phyloP scores from a whole-genome alignment of 805 yeast genomes.

The Candida methanosorbosa region DNA sequence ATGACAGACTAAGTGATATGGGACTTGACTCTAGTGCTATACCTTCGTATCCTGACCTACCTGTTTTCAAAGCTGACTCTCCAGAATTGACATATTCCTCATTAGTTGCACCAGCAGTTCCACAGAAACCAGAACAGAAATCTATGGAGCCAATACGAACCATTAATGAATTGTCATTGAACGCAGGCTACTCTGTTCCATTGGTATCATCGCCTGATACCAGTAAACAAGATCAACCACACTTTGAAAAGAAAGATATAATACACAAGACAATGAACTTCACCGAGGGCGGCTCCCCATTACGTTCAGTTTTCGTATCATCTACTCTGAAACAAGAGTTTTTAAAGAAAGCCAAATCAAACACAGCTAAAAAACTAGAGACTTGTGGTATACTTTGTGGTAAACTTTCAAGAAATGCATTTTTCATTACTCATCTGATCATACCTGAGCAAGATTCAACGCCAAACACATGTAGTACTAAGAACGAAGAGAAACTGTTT shows the following conservation, averaged over 20 bases:
- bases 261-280: constrained; percentile 30
- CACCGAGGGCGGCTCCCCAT: constrained; percentile 50
- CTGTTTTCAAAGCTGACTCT: constrained; percentile 3
- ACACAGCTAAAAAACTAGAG: constrained; percentile 44
- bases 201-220: background rate
- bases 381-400: constrained; percentile 67
- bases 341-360: constrained; percentile 35
- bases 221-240: background rate
- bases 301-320: constrained; percentile 47
- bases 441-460: constrained; percentile 60
- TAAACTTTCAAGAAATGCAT: constrained; percentile 49
- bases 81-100: background rate
- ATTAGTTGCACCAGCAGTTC: background rate
- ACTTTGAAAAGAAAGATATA: constrained; percentile 3
- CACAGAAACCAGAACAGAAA: background rate
- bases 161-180: background rate
- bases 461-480: constrained; percentile 52
- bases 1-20: background rate
- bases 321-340: constrained; percentile 32
- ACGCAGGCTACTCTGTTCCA: too few species aligned
- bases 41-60: constrained; percentile 12
- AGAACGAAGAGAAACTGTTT: constrained; percentile 50
- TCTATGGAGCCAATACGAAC: background rate
- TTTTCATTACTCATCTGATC: constrained; percentile 51
- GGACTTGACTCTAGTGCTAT: background rate